Evolutionary conservation across 495 filamentous ascomycete species (phyloP).

Genomic region (Recurvomyces mirabilis): DNA sequence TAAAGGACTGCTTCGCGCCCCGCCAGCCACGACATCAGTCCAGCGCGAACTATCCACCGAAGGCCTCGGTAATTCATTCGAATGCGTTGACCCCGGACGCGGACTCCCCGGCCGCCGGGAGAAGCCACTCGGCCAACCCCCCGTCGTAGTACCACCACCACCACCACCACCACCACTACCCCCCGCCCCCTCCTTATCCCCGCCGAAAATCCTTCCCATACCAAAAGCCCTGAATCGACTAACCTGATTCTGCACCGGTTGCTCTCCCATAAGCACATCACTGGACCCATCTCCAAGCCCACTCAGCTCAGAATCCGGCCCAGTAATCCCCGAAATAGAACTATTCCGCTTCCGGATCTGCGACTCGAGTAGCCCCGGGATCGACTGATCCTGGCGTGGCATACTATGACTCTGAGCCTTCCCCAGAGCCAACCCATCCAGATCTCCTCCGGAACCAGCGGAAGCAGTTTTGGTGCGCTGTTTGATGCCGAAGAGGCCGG

Average conservation of each 20-base stretch:
- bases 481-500: conserved; percentile 29
- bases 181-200: conserved; percentile 7
- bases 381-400: conserved; percentile 27
- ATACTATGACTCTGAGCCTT: conserved; percentile 30
- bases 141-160: not conserved
- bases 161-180: not conserved
- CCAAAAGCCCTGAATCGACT: conserved; percentile 9
- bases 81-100: conserved; percentile 28
- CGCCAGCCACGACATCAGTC: conserved; percentile 16
- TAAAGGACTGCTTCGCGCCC: conserved; percentile 17
- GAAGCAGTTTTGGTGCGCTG: conserved; percentile 27
- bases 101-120: conserved; percentile 25
- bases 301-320: not conserved
- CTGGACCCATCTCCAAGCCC: not conserved
- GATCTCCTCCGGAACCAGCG: not conserved
- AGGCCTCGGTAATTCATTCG: conserved; percentile 30
- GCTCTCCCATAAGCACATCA: too few relatives aligned
- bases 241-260: not conserved
- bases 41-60: conserved; percentile 28
- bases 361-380: conserved; percentile 4
- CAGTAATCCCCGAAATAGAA: conserved; percentile 20
- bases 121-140: conserved; percentile 19
- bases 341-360: conserved; percentile 18
- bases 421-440: conserved; percentile 28
- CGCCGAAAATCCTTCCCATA: conserved; percentile 10